Percentiles rank a stretch among this genome's conserved stretches.
Evolutionary conservation across 768 basidiomycete species (phyloP).

Genomic region (Tricholoma terreum): DNA sequence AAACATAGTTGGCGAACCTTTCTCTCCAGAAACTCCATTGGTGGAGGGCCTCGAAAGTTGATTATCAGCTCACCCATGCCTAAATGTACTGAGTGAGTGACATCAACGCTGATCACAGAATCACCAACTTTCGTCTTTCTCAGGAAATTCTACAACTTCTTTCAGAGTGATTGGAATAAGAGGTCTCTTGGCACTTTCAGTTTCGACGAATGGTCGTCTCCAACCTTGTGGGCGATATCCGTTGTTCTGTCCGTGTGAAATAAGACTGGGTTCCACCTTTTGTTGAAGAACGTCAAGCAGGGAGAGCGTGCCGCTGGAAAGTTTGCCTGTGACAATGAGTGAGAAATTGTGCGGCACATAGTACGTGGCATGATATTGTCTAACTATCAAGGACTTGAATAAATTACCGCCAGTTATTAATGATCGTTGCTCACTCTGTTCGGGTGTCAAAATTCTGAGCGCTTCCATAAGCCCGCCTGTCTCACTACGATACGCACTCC

Average conservation of each 20-base stretch:
- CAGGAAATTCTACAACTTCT: conserved; percentile 87
- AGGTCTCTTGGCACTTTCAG: conserved; percentile 61
- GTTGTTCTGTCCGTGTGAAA: conserved; percentile 67
- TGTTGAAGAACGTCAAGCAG: conserved; percentile 81
- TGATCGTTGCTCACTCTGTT: conserved; percentile 63
- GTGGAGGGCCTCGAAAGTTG: conserved; percentile 74
- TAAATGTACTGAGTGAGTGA: conserved; percentile 14
- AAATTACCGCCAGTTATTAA: neutral
- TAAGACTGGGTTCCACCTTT: conserved; percentile 78
- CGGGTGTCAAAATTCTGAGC: conserved; percentile 76
- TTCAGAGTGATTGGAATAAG: conserved; percentile 50
- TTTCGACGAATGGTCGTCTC: conserved; percentile 94
- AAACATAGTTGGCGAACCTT: conserved; percentile 41
- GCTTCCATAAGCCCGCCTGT: conserved; percentile 96
- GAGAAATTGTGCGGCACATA: conserved; percentile 95
- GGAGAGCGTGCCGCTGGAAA: conserved; percentile 70
- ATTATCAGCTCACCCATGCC: conserved; percentile 81
- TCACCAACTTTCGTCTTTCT: conserved; percentile 81
- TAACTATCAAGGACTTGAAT: conserved; percentile 49
- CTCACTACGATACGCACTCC: conserved; percentile 92
- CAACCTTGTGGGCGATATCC: conserved; percentile 76
- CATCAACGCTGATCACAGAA: neutral
- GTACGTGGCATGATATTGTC: conserved; percentile 81
- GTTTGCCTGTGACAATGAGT: conserved; percentile 84
- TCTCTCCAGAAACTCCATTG: conserved; percentile 65